phyloP scores from a whole-genome alignment of 2,329 filamentous ascomycete genomes.

The Fusarium verticillioides region DNA sequence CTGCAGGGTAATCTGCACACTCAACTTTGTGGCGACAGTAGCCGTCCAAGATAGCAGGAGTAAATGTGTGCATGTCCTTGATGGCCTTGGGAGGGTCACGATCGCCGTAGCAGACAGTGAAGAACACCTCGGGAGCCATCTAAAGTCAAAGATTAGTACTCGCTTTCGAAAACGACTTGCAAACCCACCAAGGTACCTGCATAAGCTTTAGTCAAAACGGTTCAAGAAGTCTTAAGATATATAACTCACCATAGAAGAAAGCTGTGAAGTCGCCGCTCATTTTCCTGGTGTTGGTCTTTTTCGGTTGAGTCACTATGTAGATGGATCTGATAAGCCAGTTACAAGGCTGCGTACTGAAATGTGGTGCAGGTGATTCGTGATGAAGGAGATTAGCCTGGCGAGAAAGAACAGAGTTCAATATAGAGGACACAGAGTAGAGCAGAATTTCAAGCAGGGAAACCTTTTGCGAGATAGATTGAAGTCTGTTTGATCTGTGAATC shows the following conservation, averaged over 20 bases:
- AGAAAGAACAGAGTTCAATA: neutral
- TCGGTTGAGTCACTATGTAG: neutral
- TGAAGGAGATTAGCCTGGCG: neutral
- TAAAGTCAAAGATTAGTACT: constrained; percentile 43
- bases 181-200: constrained; percentile 51
- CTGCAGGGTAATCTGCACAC: constrained; percentile 82
- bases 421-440: neutral
- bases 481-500: constrained; percentile 15
- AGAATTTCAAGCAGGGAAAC: neutral
- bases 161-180: neutral
- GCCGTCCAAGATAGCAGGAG: constrained; percentile 78
- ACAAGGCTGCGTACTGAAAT: neutral
- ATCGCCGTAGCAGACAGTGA: constrained; percentile 80
- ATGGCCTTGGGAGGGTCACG: constrained; percentile 60
- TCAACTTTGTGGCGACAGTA: constrained; percentile 78
- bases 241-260: constrained; percentile 68
- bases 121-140: constrained; percentile 90
- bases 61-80: constrained; percentile 69
- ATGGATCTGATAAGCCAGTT: neutral
- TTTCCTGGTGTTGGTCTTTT: constrained; percentile 16
- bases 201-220: neutral
- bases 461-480: neutral
- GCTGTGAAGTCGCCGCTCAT: constrained; percentile 59
- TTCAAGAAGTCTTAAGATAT: neutral
- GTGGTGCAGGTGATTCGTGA: neutral